phyloP scores from a whole-genome alignment of 176 grass and related monocot genomes.

The Musa troglodytarum region DNA sequence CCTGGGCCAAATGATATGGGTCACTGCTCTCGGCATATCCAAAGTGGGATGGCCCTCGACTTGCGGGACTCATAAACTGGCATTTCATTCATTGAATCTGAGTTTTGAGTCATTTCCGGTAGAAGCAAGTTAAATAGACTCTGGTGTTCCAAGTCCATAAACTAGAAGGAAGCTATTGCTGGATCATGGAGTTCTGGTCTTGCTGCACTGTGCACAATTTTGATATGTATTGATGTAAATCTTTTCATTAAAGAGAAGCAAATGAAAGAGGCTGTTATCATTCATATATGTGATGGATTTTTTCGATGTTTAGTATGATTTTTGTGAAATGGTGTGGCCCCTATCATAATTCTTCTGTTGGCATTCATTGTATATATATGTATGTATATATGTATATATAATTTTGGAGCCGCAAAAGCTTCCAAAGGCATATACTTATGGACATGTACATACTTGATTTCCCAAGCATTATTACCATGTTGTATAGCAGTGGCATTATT shows the following conservation, averaged over 20 bases:
- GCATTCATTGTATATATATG: no score
- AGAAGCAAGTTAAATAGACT: background rate
- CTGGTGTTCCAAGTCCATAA: background rate
- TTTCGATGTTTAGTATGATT: background rate
- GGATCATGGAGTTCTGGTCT: background rate
- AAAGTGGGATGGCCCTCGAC: background rate
- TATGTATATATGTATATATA: no score
- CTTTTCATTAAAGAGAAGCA: constrained; percentile 1
- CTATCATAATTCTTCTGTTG: no score
- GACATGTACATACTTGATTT: no score
- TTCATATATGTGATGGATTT: background rate
- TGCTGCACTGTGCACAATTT: constrained; percentile 5
- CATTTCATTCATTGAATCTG: background rate
- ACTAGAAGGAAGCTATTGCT: background rate
- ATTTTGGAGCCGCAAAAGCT: no score
- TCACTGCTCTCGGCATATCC: background rate
- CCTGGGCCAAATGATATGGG: background rate
- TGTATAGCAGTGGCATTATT: no score
- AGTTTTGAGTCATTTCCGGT: background rate
- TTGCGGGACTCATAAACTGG: background rate
- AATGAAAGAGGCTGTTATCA: constrained; percentile 5
- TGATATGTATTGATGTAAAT: constrained; percentile 12
- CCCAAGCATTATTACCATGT: no score
- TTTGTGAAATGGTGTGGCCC: no score
- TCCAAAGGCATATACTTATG: no score